Evolutionary conservation across 495 filamentous ascomycete species (phyloP), one percentile per base, ranked within the genome.

Genomic region (Cercophora newfieldiana): DNA sequence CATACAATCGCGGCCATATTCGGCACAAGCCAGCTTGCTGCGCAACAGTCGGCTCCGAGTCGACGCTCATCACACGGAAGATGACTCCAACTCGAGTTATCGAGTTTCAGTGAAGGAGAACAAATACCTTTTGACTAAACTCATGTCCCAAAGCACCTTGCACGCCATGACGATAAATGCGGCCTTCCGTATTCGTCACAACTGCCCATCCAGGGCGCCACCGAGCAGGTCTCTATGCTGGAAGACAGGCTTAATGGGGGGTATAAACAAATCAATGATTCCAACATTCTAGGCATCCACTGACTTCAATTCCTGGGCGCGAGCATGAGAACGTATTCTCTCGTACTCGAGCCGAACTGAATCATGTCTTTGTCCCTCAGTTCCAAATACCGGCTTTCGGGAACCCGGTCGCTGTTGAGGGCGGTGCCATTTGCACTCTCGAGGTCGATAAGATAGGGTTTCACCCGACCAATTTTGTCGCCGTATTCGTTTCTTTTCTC

Each of bases 401-500:
- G 90, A 4, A 95, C 78, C 71, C 76, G 78, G 51, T 94, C 88
- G 61, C 86, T 88, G 72, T 96, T 96, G 53, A 99, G 82, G 54
- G 75, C 83, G 8, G 94, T 97, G 51, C 95, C 94, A 79, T 99
- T 98, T 24, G 91, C 91, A 66, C 92, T 96, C 71, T 97, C 94
- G 50, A 99, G 76, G 79, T 99, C 95, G 71, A 98, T 90, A 2
- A 98, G 71, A 78, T 98, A 99, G 10, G 91, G 92, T 79, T 87
- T 92, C 33, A 98, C 96, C 64, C 83, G 87, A 19, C 90, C 90
- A 66, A 89, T 82, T 74, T 86, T 88, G 73, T 96, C 91, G 33
- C 93, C 94, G 74, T 84, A 95, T 72, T 97, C 93, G 72, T 95
- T 92, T 65, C 84, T 85, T 77, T 90, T 93, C 69, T 89, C 89